Base-by-base conservation (phyloP, 306 rosid genomes). In the Fragaria vesca region DNA sequence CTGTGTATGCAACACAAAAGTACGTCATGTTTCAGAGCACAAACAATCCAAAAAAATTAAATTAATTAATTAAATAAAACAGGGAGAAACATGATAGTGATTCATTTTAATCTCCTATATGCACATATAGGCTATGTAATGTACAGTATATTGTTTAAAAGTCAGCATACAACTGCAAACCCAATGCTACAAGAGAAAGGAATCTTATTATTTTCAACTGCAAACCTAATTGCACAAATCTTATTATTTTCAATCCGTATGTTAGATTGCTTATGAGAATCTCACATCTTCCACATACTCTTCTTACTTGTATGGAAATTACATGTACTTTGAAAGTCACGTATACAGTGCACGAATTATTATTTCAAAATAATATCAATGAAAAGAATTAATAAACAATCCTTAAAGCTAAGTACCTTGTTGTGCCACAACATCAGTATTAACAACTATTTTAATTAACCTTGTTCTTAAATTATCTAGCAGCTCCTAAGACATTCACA, bases 1-100 rank as follows among this genome's bases (percentile, higher is more conserved):
- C 98, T 91, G 89, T 78, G 74, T 76, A 77, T 69, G 66, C 26
- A 76, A 84, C 11, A 75, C 79, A 78, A 75, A 65, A 75, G 62
- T 69, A 71, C 61, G 82, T 80, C 66, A 10, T 78, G 54, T 32
- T 45, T 58, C 76, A 73, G 71, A 38, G 46, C 57, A 52, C 24
- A 69, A 71, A 71, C 26, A 5, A 69, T 62, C 42, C 36, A 46
- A 57, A 61, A 50, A 8, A 45, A 40, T 9, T 3, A 6, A 51
- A 20, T 7, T 0, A 52, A 46, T 28, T 28, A 6, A 47, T 28
- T 6, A 16, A 45, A 66, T 21, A 58, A 36, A 67, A 43, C 9
- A 50, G 8, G 2, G 4, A 40, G 16, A 73, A 55, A 54, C 43
- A 28, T 10, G 12, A 72, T 26, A 36, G 20, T 66, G 12, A 65